Percentiles rank a stretch among this genome's conserved stretches.
Evolutionary conservation across 2,329 filamentous ascomycete species (phyloP).

Genomic region (Calcarisporium arbuscula): DNA sequence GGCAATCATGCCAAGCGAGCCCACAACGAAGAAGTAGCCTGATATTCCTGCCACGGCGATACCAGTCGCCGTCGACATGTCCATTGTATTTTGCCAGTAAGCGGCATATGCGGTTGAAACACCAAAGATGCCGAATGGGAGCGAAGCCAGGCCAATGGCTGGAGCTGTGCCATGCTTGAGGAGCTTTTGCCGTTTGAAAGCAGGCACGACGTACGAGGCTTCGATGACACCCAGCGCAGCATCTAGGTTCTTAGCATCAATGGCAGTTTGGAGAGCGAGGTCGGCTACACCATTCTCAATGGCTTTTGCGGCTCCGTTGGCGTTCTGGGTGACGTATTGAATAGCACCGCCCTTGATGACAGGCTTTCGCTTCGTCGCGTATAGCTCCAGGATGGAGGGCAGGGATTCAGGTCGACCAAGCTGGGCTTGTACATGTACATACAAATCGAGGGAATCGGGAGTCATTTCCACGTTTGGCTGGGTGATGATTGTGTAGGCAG

Average conservation of each 20-base stretch:
- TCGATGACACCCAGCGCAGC: conserved; percentile 72
- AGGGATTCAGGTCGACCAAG: conserved; percentile 70
- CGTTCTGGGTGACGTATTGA: conserved; percentile 55
- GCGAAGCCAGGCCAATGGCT: conserved; percentile 45
- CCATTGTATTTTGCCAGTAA: conserved; percentile 61
- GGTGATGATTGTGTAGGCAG: conserved; percentile 64
- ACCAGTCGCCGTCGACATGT: conserved; percentile 64
- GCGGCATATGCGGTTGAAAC: conserved; percentile 49
- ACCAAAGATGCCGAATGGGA: conserved; percentile 64
- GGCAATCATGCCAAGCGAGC: conserved; percentile 75
- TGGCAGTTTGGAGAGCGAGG: conserved; percentile 70
- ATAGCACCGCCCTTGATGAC: conserved; percentile 52
- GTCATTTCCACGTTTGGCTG: conserved; percentile 78
- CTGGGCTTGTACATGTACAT: conserved; percentile 69
- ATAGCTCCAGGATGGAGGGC: conserved; percentile 73
- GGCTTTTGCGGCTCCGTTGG: conserved; percentile 63
- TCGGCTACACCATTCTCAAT: conserved; percentile 66
- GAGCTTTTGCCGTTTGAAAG: conserved; percentile 62
- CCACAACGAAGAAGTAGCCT: conserved; percentile 76
- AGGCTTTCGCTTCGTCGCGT: conserved; percentile 75
- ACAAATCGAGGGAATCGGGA: conserved; percentile 61
- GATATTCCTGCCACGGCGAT: conserved; percentile 75
- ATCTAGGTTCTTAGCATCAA: conserved; percentile 70
- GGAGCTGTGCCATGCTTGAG: conserved; percentile 59
- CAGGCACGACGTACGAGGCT: conserved; percentile 58